Base-by-base conservation (phyloP, 768 basidiomycete species). In the Phaffia australis region DNA sequence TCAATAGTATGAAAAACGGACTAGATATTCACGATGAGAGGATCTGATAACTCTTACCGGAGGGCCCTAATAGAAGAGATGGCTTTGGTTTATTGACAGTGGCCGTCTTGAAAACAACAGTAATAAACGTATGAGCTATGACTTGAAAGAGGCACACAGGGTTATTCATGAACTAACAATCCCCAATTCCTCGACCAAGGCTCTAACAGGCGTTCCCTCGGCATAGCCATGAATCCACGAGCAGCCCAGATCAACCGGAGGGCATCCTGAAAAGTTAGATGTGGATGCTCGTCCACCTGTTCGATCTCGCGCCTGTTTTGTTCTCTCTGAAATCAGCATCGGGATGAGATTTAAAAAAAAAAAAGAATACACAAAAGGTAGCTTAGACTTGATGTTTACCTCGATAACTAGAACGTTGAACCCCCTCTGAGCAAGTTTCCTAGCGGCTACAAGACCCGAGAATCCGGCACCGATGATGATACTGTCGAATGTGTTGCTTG, bases 381-480 rank as follows among this genome's bases (percentile, higher is more conserved):
- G 42, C 69, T 59, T 42, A 65, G 66, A 2, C 69, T 63, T n/a
- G 65, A 48, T 7, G 29, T 66, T 46, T 7, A 64, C 69, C 50
- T 70, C 70, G 23, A 72, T 61, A 6, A 72, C 62, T 54, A 70
- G 64, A 15, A 71, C 71, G 1, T 27, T 35, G 9, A 54, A 35
- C 46, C 71, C 71, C 11, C 56, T 42, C 50, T 42, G 25, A 3
- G 69, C 64, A 29, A 71, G 71, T 25, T 62, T 49, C 25, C 65
- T 56, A 47, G 71, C 69, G 30, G 67, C 69, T 7, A 65, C 60
- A 54, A 71, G 59, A 18, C 71, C 71, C 14, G 67, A 32, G 63
- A 69, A 63, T 4, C 69, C 67, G 4, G 69, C 67, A 9, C 71
- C 71, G n/a, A 69, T 50, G 30, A 71, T 55, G 62, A 69, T 18